Evolutionary conservation across 2,329 filamentous ascomycete genomes (phyloP), one percentile per base, ranked within the genome.

Genomic region (Fusarium oxysporum): DNA sequence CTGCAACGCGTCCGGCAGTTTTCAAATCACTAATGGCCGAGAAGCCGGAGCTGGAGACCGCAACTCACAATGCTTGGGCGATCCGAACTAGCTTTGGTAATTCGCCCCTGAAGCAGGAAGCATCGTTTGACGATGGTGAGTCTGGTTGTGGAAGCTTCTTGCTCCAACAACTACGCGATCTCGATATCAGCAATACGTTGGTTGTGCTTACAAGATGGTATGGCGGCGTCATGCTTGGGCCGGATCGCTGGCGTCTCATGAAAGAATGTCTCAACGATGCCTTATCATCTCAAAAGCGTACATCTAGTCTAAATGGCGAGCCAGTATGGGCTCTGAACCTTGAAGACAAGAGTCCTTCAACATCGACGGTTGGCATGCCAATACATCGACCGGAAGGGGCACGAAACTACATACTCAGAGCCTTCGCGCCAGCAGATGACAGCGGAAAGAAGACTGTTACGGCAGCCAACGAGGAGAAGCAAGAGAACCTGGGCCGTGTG

Each of bases 361-460:
- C 80, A 50, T 80, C 82, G 8, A 81, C 81, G 33, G 79, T 81
- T 21, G 87, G 89, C 4, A 89, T 96, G 82, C 91, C 93, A 3
- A 92, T 96, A 30, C 91, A 95, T 76, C 89, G 89, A 23, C 91
- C 95, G 2, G 91, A 96, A 77, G 87, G 87, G 9, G 93, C 94
- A 16, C 83, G 86, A 58, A 83, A 84, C 54, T 91, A 90, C 75
- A 83, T 90, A 37, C 78, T 89, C 23, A 88, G 84, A 73, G 88
- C 87, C 63, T 94, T 95, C 79, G 85, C 86, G 10, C 83, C 85
- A 11, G 83, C 48, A 16, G 77, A 69, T 3, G 62, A 68, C 6
- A 69, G 57, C 4, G 63, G 63, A 16, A 76, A 77, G 58, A 78
- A 75, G 80, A 87, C 88, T 5, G 80, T 81, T 8, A 84, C 86